Evolutionary conservation across 352 stramenopile genomes (phyloP).

Genomic region (Globisporangium radiosum): DNA sequence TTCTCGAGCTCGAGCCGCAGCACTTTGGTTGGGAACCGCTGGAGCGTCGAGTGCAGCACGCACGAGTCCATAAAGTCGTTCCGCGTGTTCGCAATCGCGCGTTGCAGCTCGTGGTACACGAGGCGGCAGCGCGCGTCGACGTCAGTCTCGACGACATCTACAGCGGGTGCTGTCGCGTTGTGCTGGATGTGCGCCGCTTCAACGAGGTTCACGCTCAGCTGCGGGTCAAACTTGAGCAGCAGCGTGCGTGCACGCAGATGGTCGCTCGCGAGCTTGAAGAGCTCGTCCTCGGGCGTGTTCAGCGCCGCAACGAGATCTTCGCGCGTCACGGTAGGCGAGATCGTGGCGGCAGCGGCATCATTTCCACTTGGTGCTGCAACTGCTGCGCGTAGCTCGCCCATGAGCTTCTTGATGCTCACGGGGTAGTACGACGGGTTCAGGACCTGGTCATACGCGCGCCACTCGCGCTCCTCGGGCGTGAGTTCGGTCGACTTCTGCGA

Average conservation of each 20-base stretch:
- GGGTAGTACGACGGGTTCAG: constrained; percentile 72
- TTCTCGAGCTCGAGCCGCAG: constrained; percentile 88
- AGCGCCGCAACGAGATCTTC: constrained; percentile 56
- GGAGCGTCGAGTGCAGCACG: constrained; percentile 83
- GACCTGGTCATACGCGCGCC: constrained; percentile 59
- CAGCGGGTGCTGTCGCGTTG: constrained; percentile 15
- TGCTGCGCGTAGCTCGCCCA: constrained; percentile 8
- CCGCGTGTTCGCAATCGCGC: constrained; percentile 71
- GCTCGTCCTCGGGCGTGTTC: constrained; percentile 63
- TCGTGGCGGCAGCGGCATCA: constrained; percentile 15
- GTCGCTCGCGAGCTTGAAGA: constrained; percentile 59
- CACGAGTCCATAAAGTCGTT: constrained; percentile 89
- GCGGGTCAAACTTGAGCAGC: constrained; percentile 59
- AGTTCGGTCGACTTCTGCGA: constrained; percentile 41
- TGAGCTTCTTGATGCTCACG: constrained; percentile 36
- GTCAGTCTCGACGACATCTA: constrained; percentile 63
- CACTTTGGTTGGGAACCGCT: constrained; percentile 88
- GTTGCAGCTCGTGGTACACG: constrained; percentile 88
- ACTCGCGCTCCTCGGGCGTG: constrained; percentile 61
- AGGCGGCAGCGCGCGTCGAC: constrained; percentile 81
- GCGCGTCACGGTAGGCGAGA: constrained; percentile 36
- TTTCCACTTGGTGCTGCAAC: not conserved
- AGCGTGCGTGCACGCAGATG: constrained; percentile 49
- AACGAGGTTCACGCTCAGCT: constrained; percentile 45
- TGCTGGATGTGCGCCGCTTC: constrained; percentile 32